These are phyloP conservation scores for Penicillium sp. DNA, from an alignment of 2,329 filamentous ascomycete species.

Conservation along the genomic window DNA sequence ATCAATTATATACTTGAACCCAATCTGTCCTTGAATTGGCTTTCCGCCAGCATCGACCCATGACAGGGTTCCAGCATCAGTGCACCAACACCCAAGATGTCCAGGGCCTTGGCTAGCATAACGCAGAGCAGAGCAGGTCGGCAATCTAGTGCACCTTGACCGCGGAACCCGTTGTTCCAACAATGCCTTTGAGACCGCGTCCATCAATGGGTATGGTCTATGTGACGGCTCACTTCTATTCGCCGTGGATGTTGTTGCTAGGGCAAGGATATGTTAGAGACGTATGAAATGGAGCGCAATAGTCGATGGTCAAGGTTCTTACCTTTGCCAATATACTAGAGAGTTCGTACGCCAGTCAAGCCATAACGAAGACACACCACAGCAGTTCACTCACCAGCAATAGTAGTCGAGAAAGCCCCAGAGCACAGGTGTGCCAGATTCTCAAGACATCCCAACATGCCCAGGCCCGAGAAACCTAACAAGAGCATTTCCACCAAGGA, in stretches of 20 bases:
- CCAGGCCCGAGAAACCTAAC: too few species aligned
- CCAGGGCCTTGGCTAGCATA: background rate
- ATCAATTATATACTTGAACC: background rate
- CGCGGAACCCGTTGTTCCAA: background rate
- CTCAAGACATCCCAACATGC: background rate
- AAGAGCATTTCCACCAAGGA: too few species aligned
- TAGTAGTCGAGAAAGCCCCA: background rate
- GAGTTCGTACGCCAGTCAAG: background rate
- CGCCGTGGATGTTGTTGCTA: background rate
- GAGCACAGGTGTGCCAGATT: background rate
- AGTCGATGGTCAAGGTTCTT: background rate
- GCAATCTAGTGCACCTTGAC: background rate
- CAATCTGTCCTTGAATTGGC: background rate
- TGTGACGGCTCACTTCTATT: background rate
- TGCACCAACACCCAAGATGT: background rate
- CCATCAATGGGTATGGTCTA: too few species aligned
- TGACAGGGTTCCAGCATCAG: background rate
- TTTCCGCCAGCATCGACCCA: background rate
- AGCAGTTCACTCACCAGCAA: background rate
- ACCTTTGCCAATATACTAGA: too few species aligned
- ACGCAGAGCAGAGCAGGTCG: background rate
- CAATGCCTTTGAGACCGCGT: background rate
- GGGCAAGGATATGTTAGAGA: background rate
- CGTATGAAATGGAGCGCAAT: background rate
- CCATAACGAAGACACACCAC: background rate